Percentiles rank a stretch among this genome's conserved stretches.
Evolutionary conservation across 2,329 filamentous ascomycete species (phyloP).

Genomic region (Colletotrichum godetiae): DNA sequence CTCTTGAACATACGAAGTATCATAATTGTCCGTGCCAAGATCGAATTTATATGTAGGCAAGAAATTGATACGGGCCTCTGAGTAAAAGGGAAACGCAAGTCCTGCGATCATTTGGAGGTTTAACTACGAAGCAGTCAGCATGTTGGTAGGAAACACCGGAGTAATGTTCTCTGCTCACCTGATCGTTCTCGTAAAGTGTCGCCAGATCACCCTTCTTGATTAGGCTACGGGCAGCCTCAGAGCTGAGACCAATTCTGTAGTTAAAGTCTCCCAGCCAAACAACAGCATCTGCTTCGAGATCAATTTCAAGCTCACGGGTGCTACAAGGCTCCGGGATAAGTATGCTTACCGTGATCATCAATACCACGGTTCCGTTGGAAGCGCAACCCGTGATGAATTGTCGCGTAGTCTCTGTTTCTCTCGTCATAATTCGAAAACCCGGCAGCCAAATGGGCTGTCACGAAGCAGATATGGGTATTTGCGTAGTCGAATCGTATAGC

Average conservation of each 20-base stretch:
- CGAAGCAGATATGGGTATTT: constrained; percentile 92
- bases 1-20: constrained; percentile 76
- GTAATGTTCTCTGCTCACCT: constrained; percentile 57
- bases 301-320: neutral
- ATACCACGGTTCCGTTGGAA: constrained; percentile 94
- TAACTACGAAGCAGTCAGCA: constrained; percentile 61
- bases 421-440: constrained; percentile 98
- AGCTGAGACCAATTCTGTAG: constrained; percentile 88
- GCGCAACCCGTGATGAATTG: constrained; percentile 85
- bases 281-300: constrained; percentile 67
- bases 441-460: constrained; percentile 95
- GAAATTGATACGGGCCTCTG: constrained; percentile 88
- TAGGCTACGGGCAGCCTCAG: constrained; percentile 81
- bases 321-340: neutral
- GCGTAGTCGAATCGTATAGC: constrained; percentile 96
- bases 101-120: constrained; percentile 98
- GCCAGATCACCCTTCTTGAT: constrained; percentile 80
- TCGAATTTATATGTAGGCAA: constrained; percentile 97
- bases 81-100: constrained; percentile 89
- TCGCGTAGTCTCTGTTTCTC: constrained; percentile 91
- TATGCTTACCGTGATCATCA: constrained; percentile 79
- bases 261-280: constrained; percentile 99
- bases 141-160: neutral
- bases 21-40: constrained; percentile 87
- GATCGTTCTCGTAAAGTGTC: constrained; percentile 89